Evolutionary conservation across 257 asterid genomes (phyloP), one percentile per base, ranked within the genome.

Genomic region (Petrea volubilis): DNA sequence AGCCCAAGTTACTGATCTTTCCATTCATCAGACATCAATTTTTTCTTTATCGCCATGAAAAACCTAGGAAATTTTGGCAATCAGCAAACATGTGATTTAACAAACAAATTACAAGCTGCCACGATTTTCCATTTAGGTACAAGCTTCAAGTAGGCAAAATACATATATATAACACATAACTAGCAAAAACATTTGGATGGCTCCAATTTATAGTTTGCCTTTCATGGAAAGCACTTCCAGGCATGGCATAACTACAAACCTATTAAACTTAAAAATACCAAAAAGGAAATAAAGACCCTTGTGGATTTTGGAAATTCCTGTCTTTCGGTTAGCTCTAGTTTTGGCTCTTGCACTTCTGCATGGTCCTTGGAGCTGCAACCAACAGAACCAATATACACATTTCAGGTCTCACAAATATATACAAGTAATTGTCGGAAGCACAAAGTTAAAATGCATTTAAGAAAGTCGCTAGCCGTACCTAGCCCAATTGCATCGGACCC

Each of bases 401-500:
- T 31, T 31, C 38, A 31, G n/a, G n/a, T n/a, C 36, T 17, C 11
- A 23, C 14, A 6, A 63, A 23, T 23, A 7, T 34, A 7, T n/a
- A 15, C 43, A 55, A 24, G 2, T 4, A 49, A 29, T 40, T n/a
- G n/a, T n/a, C n/a, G 60, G 49, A 23, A 46, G 60, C 12, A 49
- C 40, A 17, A 41, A 53, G 3, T n/a, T 28, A 49, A 28, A 15
- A 60, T 21, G 20, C 20, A 6, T 67, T 28, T 11, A 20, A 63
- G 50, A 38, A n/a, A 17, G 41, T 2, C 64, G 34, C 38, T 1
- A 38, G 40, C 6, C 81, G 13, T 84, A 92, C 98, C 96, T 81
- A 92, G 83, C 18, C 96, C 98, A 7, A 88, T 83, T 46, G 96
- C 96, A 52, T 92, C 96, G 0, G 96, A 84, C 77, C 98, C 87